Percentiles rank a stretch among this genome's conserved stretches.
Conservation (phyloP, 495 filamentous ascomycete genomes). For the Xylaria nigripes region DNA sequence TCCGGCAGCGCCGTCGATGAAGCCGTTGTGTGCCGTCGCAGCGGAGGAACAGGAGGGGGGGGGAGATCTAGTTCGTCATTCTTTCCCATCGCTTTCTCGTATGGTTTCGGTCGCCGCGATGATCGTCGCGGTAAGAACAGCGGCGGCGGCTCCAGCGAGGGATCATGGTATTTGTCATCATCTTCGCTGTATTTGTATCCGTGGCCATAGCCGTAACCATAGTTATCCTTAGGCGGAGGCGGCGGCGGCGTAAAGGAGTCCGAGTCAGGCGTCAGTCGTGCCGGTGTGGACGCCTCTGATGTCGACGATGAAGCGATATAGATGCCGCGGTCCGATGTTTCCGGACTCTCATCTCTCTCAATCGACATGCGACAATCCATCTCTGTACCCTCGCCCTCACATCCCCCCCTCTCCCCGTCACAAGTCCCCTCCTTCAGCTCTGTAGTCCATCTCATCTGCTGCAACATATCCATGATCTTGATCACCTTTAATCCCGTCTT, state of each 20-base stretch:
- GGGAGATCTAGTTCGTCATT: neutral
- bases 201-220: neutral
- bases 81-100: neutral
- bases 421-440: slow-evolving; percentile 18
- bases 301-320: neutral
- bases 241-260: neutral
- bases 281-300: neutral
- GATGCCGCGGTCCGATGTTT: neutral
- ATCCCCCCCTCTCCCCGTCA: neutral
- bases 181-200: neutral
- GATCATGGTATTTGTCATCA: neutral
- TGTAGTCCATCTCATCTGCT: slow-evolving; percentile 12
- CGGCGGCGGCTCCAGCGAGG: slow-evolving; percentile 3
- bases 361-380: neutral
- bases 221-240: neutral
- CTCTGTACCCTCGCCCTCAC: neutral
- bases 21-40: neutral
- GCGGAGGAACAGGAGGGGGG: neutral
- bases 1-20: neutral
- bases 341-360: neutral
- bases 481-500: slow-evolving; percentile 18
- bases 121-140: neutral
- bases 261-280: neutral
- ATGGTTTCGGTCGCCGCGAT: neutral
- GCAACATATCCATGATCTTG: slow-evolving; percentile 17